Evolutionary conservation across 352 stramenopile genomes (phyloP).

Genomic region (Phytophthora pisi): DNA sequence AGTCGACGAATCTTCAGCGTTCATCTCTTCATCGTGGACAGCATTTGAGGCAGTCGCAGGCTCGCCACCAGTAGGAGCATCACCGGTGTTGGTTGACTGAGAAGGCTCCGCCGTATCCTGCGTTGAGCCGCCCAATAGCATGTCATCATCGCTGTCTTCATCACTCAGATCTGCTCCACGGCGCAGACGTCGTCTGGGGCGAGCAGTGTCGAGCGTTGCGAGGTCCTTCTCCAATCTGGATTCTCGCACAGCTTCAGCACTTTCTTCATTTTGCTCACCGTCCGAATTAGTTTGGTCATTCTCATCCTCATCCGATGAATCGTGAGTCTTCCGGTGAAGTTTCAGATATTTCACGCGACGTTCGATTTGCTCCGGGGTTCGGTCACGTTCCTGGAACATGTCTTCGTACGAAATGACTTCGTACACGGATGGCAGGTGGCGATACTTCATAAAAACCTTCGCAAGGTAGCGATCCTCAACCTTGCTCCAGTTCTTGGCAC

Average conservation of each 20-base stretch:
- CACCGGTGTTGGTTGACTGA: conserved; percentile 6
- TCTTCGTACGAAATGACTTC: conserved; percentile 91
- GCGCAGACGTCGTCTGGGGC: conserved; percentile 51
- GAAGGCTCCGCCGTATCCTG: conserved; percentile 1
- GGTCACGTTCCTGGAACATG: conserved; percentile 89
- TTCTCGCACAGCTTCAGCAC: conserved; percentile 13
- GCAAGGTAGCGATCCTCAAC: conserved; percentile 83
- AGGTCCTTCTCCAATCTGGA: conserved; percentile 32
- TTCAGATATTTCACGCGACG: conserved; percentile 85
- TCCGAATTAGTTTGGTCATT: conserved; percentile 41
- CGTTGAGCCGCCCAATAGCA: conserved; percentile 31
- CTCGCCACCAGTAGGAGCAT: conserved; percentile 6
- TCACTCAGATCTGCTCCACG: conserved; percentile 49
- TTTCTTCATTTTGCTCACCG: conserved; percentile 30
- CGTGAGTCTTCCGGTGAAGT: conserved; percentile 72
- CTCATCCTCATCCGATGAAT: conserved; percentile 69
- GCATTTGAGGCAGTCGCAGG: background rate
- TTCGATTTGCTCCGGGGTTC: conserved; percentile 85
- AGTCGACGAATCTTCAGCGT: conserved; percentile 2
- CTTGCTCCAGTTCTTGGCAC: conserved; percentile 83
- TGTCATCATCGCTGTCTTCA: conserved; percentile 53
- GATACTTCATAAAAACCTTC: conserved; percentile 81
- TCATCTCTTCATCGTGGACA: conserved; percentile 12
- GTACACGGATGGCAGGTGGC: conserved; percentile 83
- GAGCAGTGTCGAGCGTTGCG: conserved; percentile 33